phyloP scores from a whole-genome alignment of 1,139 yeast species.

The Blastobotrys indianensis region DNA sequence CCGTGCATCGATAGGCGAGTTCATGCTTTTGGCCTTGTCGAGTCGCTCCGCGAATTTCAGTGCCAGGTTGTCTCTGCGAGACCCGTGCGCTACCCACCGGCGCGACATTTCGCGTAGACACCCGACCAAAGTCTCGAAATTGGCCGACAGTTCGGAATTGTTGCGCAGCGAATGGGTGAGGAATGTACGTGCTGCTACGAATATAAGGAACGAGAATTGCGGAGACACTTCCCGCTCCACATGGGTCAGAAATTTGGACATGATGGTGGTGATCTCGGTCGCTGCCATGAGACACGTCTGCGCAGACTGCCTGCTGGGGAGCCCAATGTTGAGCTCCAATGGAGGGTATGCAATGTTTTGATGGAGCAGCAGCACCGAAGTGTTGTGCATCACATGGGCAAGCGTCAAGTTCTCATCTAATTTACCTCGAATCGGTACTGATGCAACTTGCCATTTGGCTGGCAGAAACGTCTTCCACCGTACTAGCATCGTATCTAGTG shows the following conservation, averaged over 20 bases:
- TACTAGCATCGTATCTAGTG: constrained; percentile 19
- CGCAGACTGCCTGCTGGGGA: constrained; percentile 12
- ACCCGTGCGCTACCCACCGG: constrained; percentile 19
- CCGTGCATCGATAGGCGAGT: constrained; percentile 10
- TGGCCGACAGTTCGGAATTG: constrained; percentile 12
- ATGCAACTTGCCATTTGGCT: constrained; percentile 13
- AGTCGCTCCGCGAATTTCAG: constrained; percentile 11
- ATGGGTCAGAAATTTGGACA: constrained; percentile 15
- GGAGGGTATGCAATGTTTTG: constrained; percentile 23
- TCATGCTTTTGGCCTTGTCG: constrained; percentile 6
- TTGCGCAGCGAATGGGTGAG: constrained; percentile 17
- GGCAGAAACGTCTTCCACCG: constrained; percentile 20
- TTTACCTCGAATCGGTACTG: constrained; percentile 2
- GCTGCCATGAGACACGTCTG: constrained; percentile 21
- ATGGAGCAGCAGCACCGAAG: constrained; percentile 24
- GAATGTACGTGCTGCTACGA: constrained; percentile 21
- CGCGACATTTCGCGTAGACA: constrained; percentile 19
- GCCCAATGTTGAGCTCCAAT: constrained; percentile 11
- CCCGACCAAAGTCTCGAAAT: constrained; percentile 17
- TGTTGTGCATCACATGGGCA: constrained; percentile 26
- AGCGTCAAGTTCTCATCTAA: constrained; percentile 24
- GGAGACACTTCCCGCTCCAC: constrained; percentile 17
- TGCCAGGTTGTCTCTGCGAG: constrained; percentile 10
- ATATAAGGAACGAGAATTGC: constrained; percentile 23
- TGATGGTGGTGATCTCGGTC: constrained; percentile 20